Evolutionary conservation across 345 rosid genomes (phyloP), one percentile per base, ranked within the genome.

Genomic region (Draba incana): DNA sequence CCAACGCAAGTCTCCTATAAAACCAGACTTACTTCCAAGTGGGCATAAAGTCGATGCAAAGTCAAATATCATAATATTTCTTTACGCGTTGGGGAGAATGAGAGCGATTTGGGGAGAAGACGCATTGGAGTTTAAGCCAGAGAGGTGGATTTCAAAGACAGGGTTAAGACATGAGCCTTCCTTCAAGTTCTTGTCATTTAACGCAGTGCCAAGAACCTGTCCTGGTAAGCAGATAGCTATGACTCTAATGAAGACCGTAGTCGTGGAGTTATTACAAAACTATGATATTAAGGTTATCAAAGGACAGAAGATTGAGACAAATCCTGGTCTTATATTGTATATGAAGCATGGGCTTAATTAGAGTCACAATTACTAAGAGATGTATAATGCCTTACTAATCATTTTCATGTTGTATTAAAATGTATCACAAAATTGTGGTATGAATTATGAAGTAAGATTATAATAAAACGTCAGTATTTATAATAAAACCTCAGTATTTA

Each of bases 1-100:
- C 35, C 25, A 75, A 13, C 59, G 61, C n/a, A 68, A 68, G 63
- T 35, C 50, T 11, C 46, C 75, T 11, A 38, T 41, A 8, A 25
- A 53, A 53, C 38, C 54, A 0, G 80, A 79, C 28, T 14, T 65
- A 14, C 80, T 79, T 15, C 77, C 82, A 13, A 79, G 80, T 23
- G 77, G 80, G 10, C 80, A 72, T 41, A 47, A 46, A 44, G 71
- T 79, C 5, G 51, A 68, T 2, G 42, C 62, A 8, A 64, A 64
- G 13, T 68, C 69, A 8, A 64, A n/a, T 1, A 51, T 79, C 6
- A 2, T 79, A 5, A 59, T 78, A 0, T 44, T 27, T 10, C 14
- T 69, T 2, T 57, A 72, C 10, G 80, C 66, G 2, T 61, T 77
- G 74, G 80, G 77, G 37, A 77, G 80, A 56, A 77, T 77, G 77